phyloP scores from a whole-genome alignment of 225 moss, liverwort and hornwort species.

The Antitrichia curtipendula region DNA sequence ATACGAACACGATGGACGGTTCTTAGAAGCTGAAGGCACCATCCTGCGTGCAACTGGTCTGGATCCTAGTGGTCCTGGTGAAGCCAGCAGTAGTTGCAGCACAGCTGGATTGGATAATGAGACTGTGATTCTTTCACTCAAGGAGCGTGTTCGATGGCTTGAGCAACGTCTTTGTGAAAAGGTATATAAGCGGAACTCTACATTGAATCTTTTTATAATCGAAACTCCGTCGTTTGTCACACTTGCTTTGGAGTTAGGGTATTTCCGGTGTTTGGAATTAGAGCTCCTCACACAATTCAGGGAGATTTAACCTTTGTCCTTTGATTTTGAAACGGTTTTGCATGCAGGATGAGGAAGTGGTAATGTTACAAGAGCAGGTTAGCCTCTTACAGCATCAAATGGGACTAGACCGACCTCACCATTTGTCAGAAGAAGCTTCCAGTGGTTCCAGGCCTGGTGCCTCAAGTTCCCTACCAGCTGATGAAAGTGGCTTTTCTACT shows the following conservation, averaged over 20 bases:
- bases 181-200: constrained; percentile 14
- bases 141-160: constrained; percentile 90
- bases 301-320: not conserved
- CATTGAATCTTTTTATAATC: not conserved
- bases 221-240: not conserved
- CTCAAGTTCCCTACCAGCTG: constrained; percentile 15
- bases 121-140: constrained; percentile 92
- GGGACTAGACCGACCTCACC: constrained; percentile 59
- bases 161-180: constrained; percentile 96
- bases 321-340: not conserved
- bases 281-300: not conserved
- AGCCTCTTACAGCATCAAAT: constrained; percentile 91
- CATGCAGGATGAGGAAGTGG: constrained; percentile 94
- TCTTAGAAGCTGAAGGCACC: constrained; percentile 75
- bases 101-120: constrained; percentile 81
- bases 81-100: constrained; percentile 94
- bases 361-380: constrained; percentile 85
- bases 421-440: constrained; percentile 14
- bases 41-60: constrained; percentile 64
- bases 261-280: not conserved
- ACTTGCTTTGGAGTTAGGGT: not conserved
- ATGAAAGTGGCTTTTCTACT: constrained; percentile 37
- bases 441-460: constrained; percentile 15
- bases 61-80: constrained; percentile 75
- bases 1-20: constrained; percentile 77